Conservation (phyloP, 495 filamentous ascomycete species). For the Aspergillus egyptiacus region DNA sequence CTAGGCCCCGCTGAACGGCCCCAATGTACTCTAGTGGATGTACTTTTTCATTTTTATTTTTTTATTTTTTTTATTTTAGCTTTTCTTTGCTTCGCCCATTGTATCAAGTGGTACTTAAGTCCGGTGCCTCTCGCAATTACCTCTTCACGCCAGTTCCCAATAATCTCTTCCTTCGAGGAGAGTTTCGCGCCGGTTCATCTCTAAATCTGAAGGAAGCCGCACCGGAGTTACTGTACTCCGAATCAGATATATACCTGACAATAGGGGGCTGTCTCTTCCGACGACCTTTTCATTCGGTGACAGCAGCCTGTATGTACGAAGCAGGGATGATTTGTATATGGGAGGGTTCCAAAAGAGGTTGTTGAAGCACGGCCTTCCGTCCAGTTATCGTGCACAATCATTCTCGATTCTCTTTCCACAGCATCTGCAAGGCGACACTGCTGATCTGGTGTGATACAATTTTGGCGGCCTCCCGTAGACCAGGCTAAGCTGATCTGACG, state of each 20-base stretch:
- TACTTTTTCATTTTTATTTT: slow-evolving; percentile 6
- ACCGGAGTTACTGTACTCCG: slow-evolving; percentile 15
- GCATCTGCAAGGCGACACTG: slow-evolving; percentile 5
- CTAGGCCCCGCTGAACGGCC: neutral
- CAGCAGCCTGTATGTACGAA: neutral
- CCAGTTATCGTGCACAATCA: neutral
- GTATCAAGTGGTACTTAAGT: slow-evolving; percentile 11
- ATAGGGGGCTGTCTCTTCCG: neutral
- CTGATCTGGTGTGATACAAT: neutral
- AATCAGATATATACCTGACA: slow-evolving; percentile 1
- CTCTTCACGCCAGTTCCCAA: slow-evolving; percentile 2
- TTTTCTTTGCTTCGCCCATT: slow-evolving; percentile 4
- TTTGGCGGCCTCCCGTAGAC: slow-evolving; percentile 4
- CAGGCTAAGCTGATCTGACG: neutral
- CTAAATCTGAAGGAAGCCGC: slow-evolving; percentile 1
- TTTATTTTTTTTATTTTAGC: slow-evolving; percentile 8
- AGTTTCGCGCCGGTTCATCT: slow-evolving; percentile 1
- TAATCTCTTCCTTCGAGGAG: slow-evolving; percentile 8
- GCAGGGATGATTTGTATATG: neutral
- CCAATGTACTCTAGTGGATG: neutral
- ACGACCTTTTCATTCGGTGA: neutral
- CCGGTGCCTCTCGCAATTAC: neutral
- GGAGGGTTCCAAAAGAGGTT: neutral
- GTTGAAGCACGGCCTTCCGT: neutral
- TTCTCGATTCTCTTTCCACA: slow-evolving; percentile 6